Conservation (phyloP, 805 yeast genomes). For the Hemisphaericaspora nanyangensis region DNA sequence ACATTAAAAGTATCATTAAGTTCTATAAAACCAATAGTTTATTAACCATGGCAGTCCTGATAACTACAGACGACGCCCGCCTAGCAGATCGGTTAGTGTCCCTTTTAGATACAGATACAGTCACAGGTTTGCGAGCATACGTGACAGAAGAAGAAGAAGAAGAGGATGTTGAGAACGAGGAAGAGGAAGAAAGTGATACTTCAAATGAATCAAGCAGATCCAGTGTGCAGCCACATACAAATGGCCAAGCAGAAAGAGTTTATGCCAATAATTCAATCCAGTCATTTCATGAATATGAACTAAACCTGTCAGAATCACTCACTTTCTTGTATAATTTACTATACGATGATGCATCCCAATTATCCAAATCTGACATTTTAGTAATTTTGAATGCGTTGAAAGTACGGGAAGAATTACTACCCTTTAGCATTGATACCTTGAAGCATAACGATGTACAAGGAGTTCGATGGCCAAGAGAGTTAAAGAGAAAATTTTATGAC, state of each 20-base stretch:
- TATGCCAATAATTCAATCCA: conserved; percentile 1
- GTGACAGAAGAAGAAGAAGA: conserved; percentile 1
- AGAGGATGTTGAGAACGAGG: background rate
- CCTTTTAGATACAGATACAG: too few relatives aligned
- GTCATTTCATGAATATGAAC: conserved; percentile 26
- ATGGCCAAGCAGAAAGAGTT: background rate
- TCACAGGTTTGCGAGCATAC: background rate
- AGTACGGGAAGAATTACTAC: conserved; percentile 30
- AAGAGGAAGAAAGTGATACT: conserved; percentile 2
- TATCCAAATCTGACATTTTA: conserved; percentile 34
- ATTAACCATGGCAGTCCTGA: background rate
- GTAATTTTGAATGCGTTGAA: conserved; percentile 32
- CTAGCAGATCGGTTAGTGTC: background rate
- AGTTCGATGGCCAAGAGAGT: conserved; percentile 30
- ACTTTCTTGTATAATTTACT: conserved; percentile 37
- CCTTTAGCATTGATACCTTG: conserved; percentile 19
- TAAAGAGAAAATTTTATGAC: conserved; percentile 25
- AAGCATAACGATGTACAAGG: conserved; percentile 31
- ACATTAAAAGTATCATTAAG: background rate
- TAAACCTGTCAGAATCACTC: conserved; percentile 38
- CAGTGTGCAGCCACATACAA: background rate
- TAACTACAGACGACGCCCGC: background rate
- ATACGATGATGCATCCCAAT: conserved; percentile 30
- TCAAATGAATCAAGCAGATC: conserved; percentile 2
- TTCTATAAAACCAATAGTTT: background rate